Evolutionary conservation across 768 basidiomycete genomes (phyloP).

Genomic region (Amanita rimosa): DNA sequence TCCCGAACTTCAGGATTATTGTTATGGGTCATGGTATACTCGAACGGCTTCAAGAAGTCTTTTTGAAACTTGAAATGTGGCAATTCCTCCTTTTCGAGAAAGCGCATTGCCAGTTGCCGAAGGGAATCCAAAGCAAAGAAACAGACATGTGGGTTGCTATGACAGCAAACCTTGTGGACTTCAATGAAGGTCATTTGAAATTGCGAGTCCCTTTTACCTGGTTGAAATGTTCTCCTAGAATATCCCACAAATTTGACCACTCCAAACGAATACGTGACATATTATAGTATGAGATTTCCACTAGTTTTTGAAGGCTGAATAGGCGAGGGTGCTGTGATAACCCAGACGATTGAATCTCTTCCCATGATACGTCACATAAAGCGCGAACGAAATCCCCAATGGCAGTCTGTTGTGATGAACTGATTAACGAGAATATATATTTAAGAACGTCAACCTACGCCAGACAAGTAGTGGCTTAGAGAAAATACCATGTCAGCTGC

Average conservation of each 20-base stretch:
- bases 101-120: constrained; percentile 95
- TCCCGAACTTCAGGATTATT: constrained; percentile 92
- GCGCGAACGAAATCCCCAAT: constrained; percentile 98
- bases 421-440: background rate
- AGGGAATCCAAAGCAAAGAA: constrained; percentile 96
- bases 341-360: constrained; percentile 97
- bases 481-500: constrained; percentile 99
- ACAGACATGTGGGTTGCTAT: constrained; percentile 92
- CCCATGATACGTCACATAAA: constrained; percentile 95
- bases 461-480: constrained; percentile 85
- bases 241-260: constrained; percentile 98
- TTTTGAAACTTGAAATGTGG: constrained; percentile 99
- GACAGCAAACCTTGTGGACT: constrained; percentile 79
- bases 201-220: constrained; percentile 41
- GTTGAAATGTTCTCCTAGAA: constrained; percentile 97
- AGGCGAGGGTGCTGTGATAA: constrained; percentile 88
- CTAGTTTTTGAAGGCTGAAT: constrained; percentile 95
- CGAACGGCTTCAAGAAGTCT: constrained; percentile 96
- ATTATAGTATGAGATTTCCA: constrained; percentile 99
- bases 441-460: constrained; percentile 43
- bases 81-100: constrained; percentile 96
- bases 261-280: constrained; percentile 97
- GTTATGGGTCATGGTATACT: constrained; percentile 96
- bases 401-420: constrained; percentile 49
- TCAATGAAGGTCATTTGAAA: background rate